These are phyloP conservation scores for Plasmopara viticola DNA, from an alignment of 352 stramenopile species.

Conservation along the genomic window DNA sequence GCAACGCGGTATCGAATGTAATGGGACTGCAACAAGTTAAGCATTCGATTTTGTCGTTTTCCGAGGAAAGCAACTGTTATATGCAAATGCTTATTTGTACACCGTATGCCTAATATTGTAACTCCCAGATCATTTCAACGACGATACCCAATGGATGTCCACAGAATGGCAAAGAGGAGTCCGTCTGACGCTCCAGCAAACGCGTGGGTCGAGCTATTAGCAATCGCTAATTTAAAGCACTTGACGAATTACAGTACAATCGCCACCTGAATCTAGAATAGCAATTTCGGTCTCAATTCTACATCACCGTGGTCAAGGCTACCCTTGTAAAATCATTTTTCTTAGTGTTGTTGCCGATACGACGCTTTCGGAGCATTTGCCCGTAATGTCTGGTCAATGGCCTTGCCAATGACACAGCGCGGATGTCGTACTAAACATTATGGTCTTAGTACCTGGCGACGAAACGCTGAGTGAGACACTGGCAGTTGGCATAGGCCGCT, in stretches of 20 bases:
- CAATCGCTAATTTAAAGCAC: constrained; percentile 68
- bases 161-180: constrained; percentile 49
- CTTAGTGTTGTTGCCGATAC: constrained; percentile 45
- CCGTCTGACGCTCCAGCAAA: constrained; percentile 53
- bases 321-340: constrained; percentile 49
- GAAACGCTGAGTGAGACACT: constrained; percentile 61
- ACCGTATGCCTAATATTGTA: constrained; percentile 3
- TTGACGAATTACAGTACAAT: constrained; percentile 68
- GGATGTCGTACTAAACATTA: constrained; percentile 50
- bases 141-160: constrained; percentile 58
- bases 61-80: constrained; percentile 14
- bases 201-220: constrained; percentile 42
- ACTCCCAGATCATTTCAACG: constrained; percentile 36
- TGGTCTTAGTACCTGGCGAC: constrained; percentile 57
- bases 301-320: constrained; percentile 41
- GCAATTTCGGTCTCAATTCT: constrained; percentile 62
- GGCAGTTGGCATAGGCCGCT: constrained; percentile 24
- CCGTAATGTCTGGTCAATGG: constrained; percentile 49
- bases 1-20: too few species aligned
- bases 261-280: constrained; percentile 66
- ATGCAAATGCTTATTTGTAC: constrained; percentile 20
- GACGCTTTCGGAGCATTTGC: constrained; percentile 48
- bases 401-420: constrained; percentile 62
- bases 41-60: too few species aligned
- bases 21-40: too few species aligned